A percentile compares a stretch with the other conserved stretches of the same genome.
Evolutionary conservation across 331 rosid species (phyloP).

Genomic region (Malus hybrid): DNA sequence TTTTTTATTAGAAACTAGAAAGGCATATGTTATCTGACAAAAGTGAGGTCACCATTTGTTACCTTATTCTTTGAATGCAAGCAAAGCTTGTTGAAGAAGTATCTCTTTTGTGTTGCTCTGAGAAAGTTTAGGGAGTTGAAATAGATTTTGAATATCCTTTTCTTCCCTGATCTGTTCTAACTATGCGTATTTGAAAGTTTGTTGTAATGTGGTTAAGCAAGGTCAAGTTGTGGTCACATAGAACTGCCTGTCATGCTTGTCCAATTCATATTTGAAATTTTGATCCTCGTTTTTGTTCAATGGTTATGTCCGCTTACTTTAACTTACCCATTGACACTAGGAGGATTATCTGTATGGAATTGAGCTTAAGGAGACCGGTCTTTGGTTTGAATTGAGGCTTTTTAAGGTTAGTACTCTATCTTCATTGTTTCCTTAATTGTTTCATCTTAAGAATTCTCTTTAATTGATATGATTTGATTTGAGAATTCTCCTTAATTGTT

Average conservation of each 20-base stretch:
- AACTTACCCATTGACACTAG: neutral
- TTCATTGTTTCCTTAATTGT: too few species aligned
- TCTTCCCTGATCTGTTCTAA: neutral
- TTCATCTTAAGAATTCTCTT: too few species aligned
- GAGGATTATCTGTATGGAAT: too few species aligned
- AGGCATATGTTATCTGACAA: neutral
- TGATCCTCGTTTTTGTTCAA: neutral
- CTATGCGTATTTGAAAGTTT: neutral
- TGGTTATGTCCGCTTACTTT: neutral
- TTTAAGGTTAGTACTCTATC: too few species aligned
- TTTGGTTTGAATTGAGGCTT: too few species aligned
- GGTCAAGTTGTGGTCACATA: neutral
- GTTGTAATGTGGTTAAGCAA: neutral
- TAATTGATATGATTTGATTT: too few species aligned
- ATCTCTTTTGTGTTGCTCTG: neutral
- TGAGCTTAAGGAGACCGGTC: too few species aligned
- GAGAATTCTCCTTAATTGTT: too few species aligned
- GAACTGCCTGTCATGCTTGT: neutral
- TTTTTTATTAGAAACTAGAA: neutral
- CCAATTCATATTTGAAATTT: neutral
- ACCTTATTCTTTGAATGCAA: neutral
- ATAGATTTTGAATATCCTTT: neutral
- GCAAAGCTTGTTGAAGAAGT: neutral
- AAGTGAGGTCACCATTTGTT: neutral
- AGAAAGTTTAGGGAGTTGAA: neutral